phyloP scores from a whole-genome alignment of 1,284 basidiomycete genomes.

The Baeospora myosura region DNA sequence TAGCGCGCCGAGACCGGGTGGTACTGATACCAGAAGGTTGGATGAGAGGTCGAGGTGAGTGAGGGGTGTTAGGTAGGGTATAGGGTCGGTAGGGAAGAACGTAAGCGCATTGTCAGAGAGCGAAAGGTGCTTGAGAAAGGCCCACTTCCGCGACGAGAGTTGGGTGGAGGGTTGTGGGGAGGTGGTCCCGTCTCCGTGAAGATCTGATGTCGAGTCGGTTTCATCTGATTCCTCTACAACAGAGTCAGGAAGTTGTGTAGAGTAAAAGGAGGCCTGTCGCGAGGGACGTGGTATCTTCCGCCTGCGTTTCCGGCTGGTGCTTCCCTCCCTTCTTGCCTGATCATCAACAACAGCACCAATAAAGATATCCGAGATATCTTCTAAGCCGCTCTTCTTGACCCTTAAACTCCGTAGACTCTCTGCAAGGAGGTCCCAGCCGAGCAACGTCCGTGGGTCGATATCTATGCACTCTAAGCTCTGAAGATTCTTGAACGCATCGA shows the following conservation, averaged over 20 bases:
- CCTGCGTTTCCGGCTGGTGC: conserved; percentile 36
- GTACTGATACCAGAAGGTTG: conserved; percentile 83
- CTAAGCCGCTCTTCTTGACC: conserved; percentile 70
- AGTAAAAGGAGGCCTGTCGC: conserved; percentile 43
- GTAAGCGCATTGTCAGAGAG: conserved; percentile 79
- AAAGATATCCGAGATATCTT: conserved; percentile 79
- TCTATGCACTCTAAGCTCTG: conserved; percentile 68
- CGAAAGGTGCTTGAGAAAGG: conserved; percentile 70
- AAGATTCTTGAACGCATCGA: conserved; percentile 80
- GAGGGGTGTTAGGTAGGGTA: conserved; percentile 67
- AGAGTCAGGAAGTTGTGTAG: conserved; percentile 46
- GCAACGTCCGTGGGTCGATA: conserved; percentile 75
- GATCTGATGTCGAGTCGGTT: conserved; percentile 7
- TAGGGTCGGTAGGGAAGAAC: conserved; percentile 68
- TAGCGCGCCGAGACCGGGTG: conserved; percentile 66
- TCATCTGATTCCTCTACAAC: conserved; percentile 52
- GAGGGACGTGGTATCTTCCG: conserved; percentile 37
- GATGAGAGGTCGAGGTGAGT: conserved; percentile 87
- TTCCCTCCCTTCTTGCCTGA: conserved; percentile 53
- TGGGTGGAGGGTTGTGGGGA: conserved; percentile 26
- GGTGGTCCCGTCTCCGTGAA: conserved; percentile 17
- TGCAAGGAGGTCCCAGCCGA: conserved; percentile 80
- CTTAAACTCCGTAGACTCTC: conserved; percentile 68
- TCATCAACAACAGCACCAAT: conserved; percentile 74
- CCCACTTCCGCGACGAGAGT: conserved; percentile 70